Conservation (phyloP, 805 yeast species). For the Phaffomyces antillensis region DNA sequence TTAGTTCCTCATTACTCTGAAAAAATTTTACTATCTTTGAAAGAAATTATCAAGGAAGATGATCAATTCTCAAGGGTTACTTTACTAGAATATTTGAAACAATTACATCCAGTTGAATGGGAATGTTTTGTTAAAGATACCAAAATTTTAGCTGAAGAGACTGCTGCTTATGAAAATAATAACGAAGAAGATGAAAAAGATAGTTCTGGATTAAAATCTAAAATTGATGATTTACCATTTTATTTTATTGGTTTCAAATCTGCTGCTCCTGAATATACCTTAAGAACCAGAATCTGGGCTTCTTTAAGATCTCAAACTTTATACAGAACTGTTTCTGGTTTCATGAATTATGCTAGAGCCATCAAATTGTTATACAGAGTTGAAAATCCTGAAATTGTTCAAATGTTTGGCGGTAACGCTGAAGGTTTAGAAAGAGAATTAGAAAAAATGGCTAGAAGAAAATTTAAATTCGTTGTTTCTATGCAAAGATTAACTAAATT, state of each 20-base stretch:
- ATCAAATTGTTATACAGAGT: slow-evolving; percentile 89
- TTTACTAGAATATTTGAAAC: slow-evolving; percentile 87
- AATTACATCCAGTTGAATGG: slow-evolving; percentile 96
- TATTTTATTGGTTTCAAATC: slow-evolving; percentile 96
- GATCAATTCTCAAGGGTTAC: slow-evolving; percentile 95
- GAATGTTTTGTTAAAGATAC: slow-evolving; percentile 95
- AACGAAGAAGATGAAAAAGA: slow-evolving; percentile 40
- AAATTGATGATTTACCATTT: slow-evolving; percentile 88
- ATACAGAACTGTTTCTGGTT: slow-evolving; percentile 95
- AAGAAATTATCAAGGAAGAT: slow-evolving; percentile 95
- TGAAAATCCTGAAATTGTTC: slow-evolving; percentile 91
- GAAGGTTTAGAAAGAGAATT: slow-evolving; percentile 93
- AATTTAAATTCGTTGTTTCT: slow-evolving; percentile 73
- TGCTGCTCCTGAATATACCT: slow-evolving; percentile 93
- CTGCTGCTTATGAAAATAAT: slow-evolving; percentile 59
- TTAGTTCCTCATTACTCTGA: slow-evolving; percentile 95
- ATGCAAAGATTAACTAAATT: slow-evolving; percentile 80
- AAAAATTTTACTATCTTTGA: slow-evolving; percentile 85
- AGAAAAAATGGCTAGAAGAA: slow-evolving; percentile 82
- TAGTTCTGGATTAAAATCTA: slow-evolving; percentile 67
- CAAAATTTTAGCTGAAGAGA: slow-evolving; percentile 89
- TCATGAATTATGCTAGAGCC: slow-evolving; percentile 97
- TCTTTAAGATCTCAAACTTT: slow-evolving; percentile 94
- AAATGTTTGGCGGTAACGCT: slow-evolving; percentile 98
- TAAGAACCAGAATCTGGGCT: slow-evolving; percentile 98